Conservation (phyloP, 108 stramenopile species). For the Poteriospumella lacustris region DNA sequence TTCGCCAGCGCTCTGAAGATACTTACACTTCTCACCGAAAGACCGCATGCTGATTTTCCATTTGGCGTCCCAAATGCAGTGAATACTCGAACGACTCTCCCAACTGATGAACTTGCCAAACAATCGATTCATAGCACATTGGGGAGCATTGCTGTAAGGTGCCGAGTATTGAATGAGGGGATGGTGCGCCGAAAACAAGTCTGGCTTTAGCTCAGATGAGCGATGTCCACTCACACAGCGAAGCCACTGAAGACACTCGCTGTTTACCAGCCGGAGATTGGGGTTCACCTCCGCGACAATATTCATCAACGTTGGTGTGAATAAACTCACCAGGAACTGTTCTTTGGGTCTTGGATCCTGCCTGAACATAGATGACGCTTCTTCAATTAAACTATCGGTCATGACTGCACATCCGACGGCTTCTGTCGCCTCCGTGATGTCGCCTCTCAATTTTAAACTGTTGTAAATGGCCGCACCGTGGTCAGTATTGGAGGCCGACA, state of each 20-base stretch:
- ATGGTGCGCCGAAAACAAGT: slow-evolving; percentile 2
- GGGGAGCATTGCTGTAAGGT: not conserved
- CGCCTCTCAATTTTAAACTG: not conserved
- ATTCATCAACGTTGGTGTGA: not conserved
- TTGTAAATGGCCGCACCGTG: slow-evolving; percentile 2
- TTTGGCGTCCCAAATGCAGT: not conserved
- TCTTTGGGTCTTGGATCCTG: not conserved
- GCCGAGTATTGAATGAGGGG: not conserved
- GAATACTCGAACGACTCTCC: not conserved
- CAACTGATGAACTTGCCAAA: not conserved
- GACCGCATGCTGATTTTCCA: not conserved
- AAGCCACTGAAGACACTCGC: not conserved
- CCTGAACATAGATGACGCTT: not conserved
- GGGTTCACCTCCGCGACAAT: not conserved
- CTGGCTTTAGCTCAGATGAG: not conserved
- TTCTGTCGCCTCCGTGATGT: not conserved
- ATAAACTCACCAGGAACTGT: not conserved
- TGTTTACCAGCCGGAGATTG: not conserved
- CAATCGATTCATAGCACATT: not conserved
- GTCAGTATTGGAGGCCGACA: not conserved
- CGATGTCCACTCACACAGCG: not conserved
- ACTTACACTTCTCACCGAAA: slow-evolving; percentile 2
- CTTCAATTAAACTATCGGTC: not conserved
- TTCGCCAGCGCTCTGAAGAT: not conserved
- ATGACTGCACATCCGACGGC: not conserved